These are phyloP conservation scores for Cercospora sp. DNA, from an alignment of 2,329 filamentous ascomycete species.

Conservation along the genomic window DNA sequence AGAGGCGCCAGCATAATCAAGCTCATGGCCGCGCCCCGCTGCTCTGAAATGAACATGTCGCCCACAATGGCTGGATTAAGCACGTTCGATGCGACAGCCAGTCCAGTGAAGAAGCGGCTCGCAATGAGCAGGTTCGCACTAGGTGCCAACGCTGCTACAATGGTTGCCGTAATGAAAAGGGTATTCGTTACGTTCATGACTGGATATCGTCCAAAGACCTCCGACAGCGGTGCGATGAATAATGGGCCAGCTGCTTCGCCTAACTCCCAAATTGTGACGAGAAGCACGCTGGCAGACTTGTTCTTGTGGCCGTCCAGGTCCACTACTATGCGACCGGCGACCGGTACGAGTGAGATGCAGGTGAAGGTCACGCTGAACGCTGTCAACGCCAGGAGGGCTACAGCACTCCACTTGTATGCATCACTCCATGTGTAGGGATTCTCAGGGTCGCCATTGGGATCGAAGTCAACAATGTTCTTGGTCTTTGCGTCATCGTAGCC, in stretches of 20 bases:
- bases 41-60: slow-evolving; percentile 60
- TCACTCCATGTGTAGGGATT: slow-evolving; percentile 57
- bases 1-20: slow-evolving; percentile 59
- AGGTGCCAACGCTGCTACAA: slow-evolving; percentile 43
- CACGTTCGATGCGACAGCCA: slow-evolving; percentile 53
- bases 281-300: slow-evolving; percentile 38
- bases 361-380: slow-evolving; percentile 54
- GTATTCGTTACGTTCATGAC: slow-evolving; percentile 45
- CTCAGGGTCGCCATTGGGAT: slow-evolving; percentile 48
- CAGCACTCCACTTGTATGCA: slow-evolving; percentile 53
- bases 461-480: slow-evolving; percentile 46
- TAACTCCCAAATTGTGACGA: slow-evolving; percentile 53
- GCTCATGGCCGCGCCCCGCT: slow-evolving; percentile 60
- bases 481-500: slow-evolving; percentile 16
- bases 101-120: slow-evolving; percentile 47
- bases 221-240: slow-evolving; percentile 48
- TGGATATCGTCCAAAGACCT: slow-evolving; percentile 45
- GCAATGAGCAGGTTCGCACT: slow-evolving; percentile 44
- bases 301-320: slow-evolving; percentile 28
- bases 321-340: slow-evolving; percentile 32
- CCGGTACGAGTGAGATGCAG: slow-evolving; percentile 36
- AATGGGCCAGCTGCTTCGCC: slow-evolving; percentile 51
- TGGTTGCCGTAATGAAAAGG: slow-evolving; percentile 47
- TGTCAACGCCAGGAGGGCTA: slow-evolving; percentile 55
- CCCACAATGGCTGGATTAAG: slow-evolving; percentile 64